Base-by-base conservation (phyloP, 768 basidiomycete species). In the Agaricus sinodeliciosus region DNA sequence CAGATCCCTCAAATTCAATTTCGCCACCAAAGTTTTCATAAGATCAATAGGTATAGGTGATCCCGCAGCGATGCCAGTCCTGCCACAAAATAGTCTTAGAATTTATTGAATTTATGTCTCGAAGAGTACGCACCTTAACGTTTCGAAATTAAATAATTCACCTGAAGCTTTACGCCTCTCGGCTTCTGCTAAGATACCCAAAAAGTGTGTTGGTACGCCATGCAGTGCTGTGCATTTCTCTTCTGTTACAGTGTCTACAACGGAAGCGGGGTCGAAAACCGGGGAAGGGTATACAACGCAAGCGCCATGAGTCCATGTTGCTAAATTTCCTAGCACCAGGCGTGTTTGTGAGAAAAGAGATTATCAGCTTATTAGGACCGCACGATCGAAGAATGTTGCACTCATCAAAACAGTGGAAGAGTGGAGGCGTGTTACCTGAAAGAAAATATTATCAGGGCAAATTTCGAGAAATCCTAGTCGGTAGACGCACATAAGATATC, bases 391-490 rank as follows among this genome's bases (percentile, higher is more conserved):
- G 53, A 41, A 73, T 31, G 26, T 4, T 27, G 16, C 6, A 87
- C 87, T 85, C 69, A 88, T 90, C 90, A 78, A 91, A 91, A 63
- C 90, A 92, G 64, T 93, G 90, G 64, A 91, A 93, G 1, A 91
- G 67, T 0, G 90, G 90, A 2, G 90, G 90, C 1, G 82, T 82
- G 57, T 92, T 91, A 74, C 87, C 87, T 90, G 43, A 16, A 41
- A 16, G 7, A 31, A 11, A 3, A 11, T 28, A 37, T 51, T 4
- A n/a, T 18, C 15, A 15, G 22, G 13, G 25, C 9, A 15, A 19
- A 26, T 18, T 42, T 6, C 3, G 40, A 42, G 18, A 22, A 31
- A 5, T 15, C 37, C 2, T 43, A 26, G 25, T 36, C 11, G 35
- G 19, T 13, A 6, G 6, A 52, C 65, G 3, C 57, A 88, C 90